phyloP scores from a whole-genome alignment of 1,284 basidiomycete genomes.

The Schizophyllum amplum region DNA sequence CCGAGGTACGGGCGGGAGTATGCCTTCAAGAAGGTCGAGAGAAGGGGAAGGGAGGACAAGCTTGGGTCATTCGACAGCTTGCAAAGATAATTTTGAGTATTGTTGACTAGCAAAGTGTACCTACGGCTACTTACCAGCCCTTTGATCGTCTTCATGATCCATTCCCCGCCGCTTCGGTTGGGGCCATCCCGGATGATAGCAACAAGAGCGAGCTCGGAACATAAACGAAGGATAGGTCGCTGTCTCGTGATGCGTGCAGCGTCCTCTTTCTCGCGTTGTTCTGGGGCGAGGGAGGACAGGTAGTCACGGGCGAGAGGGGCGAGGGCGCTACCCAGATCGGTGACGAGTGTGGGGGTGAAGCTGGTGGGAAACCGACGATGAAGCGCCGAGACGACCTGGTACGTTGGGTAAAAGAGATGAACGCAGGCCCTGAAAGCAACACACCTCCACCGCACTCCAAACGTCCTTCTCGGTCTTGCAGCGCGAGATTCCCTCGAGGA shows the following conservation, averaged over 20 bases:
- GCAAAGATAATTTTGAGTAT: slow-evolving; percentile 8
- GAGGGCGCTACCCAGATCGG: slow-evolving; percentile 59
- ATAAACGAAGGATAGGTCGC: slow-evolving; percentile 78
- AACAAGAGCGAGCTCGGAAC: slow-evolving; percentile 85
- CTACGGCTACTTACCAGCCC: slow-evolving; percentile 57
- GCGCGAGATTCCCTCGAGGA: slow-evolving; percentile 77
- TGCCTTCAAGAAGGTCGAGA: slow-evolving; percentile 79
- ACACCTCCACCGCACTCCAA: slow-evolving; percentile 86
- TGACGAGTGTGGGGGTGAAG: slow-evolving; percentile 71
- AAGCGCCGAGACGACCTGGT: slow-evolving; percentile 81
- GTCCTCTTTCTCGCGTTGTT: slow-evolving; percentile 95
- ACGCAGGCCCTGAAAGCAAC: slow-evolving; percentile 16
- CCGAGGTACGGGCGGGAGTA: slow-evolving; percentile 80
- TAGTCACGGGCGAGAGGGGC: slow-evolving; percentile 53
- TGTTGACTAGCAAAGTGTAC: slow-evolving; percentile 4
- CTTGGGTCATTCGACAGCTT: slow-evolving; percentile 84
- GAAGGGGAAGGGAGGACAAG: slow-evolving; percentile 77
- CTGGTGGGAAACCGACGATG: slow-evolving; percentile 80
- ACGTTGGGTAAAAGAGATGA: slow-evolving; percentile 4
- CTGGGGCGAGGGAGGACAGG: slow-evolving; percentile 52
- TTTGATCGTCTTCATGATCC: slow-evolving; percentile 76
- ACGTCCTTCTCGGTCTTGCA: slow-evolving; percentile 89
- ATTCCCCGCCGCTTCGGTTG: slow-evolving; percentile 69
- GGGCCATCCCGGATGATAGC: slow-evolving; percentile 69
- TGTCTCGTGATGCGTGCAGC: slow-evolving; percentile 73